Evolutionary conservation across 2,329 filamentous ascomycete species (phyloP), one percentile per base, ranked within the genome.

Genomic region (Daldinia eschscholtzii): DNA sequence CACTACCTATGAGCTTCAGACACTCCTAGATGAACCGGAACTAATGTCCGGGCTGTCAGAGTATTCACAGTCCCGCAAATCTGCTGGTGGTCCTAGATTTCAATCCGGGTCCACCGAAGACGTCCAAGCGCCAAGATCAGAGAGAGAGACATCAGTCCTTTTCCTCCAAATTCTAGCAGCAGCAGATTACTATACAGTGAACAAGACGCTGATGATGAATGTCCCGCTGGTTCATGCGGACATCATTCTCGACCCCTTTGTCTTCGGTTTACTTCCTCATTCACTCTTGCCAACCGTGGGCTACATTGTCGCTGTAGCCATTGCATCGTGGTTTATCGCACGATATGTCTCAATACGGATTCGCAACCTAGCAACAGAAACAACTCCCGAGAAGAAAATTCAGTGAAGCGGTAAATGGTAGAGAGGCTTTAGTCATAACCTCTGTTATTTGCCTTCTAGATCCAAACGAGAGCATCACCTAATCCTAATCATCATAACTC

Each of bases 111-210:
- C 62, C 33, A 23, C 28, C 13, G 50, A 3, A 42, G 56, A n/a
- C 50, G 28, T 18, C 64, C 56, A 37, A 52, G 42, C 57, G n/a
- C 20, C 39, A n/a, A 59, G 56, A 35, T 65, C 64, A 1, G 74
- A 75, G 61, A 71, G 69, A 18, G 64, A 74, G 63, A 74, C 81
- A 26, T 91, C 91, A 0, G 76, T 89, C 33, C 83, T 96, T 6
- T 88, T 97, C 63, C 86, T 98, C 2, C 91, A 89, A 70, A 84
- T 98, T 59, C 85, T 87, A 70, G 88, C 94, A 13, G 89, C 91
- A 20, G 94, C 96, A 53, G 93, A 97, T 75, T 99, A 95, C 83
- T 97, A 92, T 80, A 92, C 92, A 10, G 85, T 89, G 65, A 87
- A 97, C 77, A 80, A 83, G 68, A 86, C 86, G 1, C 86, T 97